Evolutionary conservation across 345 rosid species (phyloP).

Genomic region (Pugionium cornutum): DNA sequence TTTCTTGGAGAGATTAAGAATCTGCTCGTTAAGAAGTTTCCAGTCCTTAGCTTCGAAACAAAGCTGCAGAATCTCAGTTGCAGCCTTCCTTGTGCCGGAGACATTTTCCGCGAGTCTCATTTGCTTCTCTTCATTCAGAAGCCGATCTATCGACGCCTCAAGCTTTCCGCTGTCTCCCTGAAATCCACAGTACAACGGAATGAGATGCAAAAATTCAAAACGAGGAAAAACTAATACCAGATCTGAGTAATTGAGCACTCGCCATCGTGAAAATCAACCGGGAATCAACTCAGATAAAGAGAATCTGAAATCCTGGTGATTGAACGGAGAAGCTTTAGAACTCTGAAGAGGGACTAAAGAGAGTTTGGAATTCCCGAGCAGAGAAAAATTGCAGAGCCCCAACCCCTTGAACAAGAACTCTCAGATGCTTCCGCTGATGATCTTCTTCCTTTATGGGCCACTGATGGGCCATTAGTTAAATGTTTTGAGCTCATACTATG

Average conservation of each 20-base stretch:
- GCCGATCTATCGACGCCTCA: slow-evolving; percentile 66
- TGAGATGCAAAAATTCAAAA: not conserved
- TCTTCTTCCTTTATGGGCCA: not conserved
- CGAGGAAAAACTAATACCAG: not conserved
- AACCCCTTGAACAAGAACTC: not conserved
- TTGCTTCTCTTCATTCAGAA: slow-evolving; percentile 79
- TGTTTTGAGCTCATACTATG: too few relatives aligned
- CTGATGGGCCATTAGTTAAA: not conserved
- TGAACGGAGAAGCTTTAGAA: not conserved
- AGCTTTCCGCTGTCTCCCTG: slow-evolving; percentile 55
- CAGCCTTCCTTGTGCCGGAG: slow-evolving; percentile 74
- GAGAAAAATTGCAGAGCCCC: not conserved
- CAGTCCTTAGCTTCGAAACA: slow-evolving; percentile 90
- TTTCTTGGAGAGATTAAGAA: slow-evolving; percentile 71
- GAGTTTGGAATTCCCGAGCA: not conserved
- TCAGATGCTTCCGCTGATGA: not conserved
- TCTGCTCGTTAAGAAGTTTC: slow-evolving; percentile 60
- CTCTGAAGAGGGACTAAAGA: not conserved
- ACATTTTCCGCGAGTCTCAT: slow-evolving; percentile 81
- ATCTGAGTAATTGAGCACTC: slow-evolving; percentile 21
- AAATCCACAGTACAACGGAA: slow-evolving; percentile 5
- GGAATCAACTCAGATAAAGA: not conserved
- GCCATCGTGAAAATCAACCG: slow-evolving; percentile 30
- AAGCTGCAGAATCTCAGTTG: slow-evolving; percentile 65
- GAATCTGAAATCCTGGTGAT: not conserved